These are phyloP conservation scores for Elongisporangium prolatum DNA, from an alignment of 352 stramenopile genomes.

Conservation along the genomic window DNA sequence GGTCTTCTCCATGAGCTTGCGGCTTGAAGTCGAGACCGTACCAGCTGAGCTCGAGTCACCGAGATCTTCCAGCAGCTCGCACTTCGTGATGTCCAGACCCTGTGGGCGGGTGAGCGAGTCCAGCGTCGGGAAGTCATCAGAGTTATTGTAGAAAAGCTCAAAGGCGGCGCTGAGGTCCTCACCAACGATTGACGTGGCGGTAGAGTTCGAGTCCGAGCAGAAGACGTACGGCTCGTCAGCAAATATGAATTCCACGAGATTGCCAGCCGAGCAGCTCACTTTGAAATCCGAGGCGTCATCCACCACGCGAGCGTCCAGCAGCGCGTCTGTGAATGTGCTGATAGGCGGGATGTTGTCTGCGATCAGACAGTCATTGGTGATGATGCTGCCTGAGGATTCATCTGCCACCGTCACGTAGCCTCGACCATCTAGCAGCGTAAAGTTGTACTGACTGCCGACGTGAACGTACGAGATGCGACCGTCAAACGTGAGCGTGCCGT, in stretches of 20 bases:
- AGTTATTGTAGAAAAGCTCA: slow-evolving; percentile 13
- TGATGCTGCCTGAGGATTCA: slow-evolving; percentile 1
- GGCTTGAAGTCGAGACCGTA: neutral
- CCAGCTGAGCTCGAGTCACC: neutral
- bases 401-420: slow-evolving; percentile 10
- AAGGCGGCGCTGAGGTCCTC: slow-evolving; percentile 16
- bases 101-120: slow-evolving; percentile 7
- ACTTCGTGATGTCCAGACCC: slow-evolving; percentile 6
- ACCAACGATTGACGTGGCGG: slow-evolving; percentile 6
- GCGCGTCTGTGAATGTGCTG: slow-evolving; percentile 7
- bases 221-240: slow-evolving; percentile 31
- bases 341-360: slow-evolving; percentile 12
- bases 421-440: slow-evolving; percentile 12
- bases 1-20: slow-evolving; percentile 3
- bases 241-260: slow-evolving; percentile 31
- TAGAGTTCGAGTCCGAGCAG: slow-evolving; percentile 12
- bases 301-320: slow-evolving; percentile 15
- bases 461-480: slow-evolving; percentile 10
- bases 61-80: slow-evolving; percentile 2
- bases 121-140: slow-evolving; percentile 5
- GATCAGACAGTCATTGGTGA: slow-evolving; percentile 5
- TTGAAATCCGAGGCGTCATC: slow-evolving; percentile 14
- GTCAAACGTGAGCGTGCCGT: neutral
- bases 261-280: slow-evolving; percentile 9
- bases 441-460: slow-evolving; percentile 11